Evolutionary conservation across 2,329 filamentous ascomycete species (phyloP).

Genomic region (Diplodia seriata): DNA sequence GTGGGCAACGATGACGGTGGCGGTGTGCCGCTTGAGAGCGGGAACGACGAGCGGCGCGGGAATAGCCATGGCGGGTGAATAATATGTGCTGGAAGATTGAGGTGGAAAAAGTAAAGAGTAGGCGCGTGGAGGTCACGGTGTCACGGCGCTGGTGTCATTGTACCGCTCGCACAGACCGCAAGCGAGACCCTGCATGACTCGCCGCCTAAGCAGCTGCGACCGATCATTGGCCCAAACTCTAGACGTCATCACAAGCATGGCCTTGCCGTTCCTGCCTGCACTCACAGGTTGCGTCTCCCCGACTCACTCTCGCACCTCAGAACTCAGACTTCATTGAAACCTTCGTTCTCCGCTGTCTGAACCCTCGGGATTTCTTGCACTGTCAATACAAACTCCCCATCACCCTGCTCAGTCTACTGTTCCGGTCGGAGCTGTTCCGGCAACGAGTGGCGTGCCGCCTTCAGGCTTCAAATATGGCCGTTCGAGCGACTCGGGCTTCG

Average conservation of each 20-base stretch:
- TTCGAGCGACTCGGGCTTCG: constrained; percentile 44
- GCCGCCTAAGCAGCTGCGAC: neutral
- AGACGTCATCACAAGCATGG: constrained; percentile 29
- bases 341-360: neutral
- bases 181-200: constrained; percentile 31
- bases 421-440: constrained; percentile 13
- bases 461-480: constrained; percentile 38
- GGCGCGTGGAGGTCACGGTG: constrained; percentile 18
- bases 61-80: constrained; percentile 6
- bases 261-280: neutral
- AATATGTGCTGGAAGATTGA: too few relatives aligned
- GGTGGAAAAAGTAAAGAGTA: neutral
- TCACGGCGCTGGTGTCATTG: neutral
- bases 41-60: constrained; percentile 71
- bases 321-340: neutral
- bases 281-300: neutral
- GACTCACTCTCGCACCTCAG: neutral
- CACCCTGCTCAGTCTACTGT: neutral
- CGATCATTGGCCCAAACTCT: constrained; percentile 26
- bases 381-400: neutral
- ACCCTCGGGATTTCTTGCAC: neutral
- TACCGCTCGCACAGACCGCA: neutral
- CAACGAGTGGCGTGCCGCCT: neutral
- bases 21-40: constrained; percentile 82
- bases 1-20: constrained; percentile 93